Base-by-base conservation (phyloP, 2,329 filamentous ascomycete species). In the Claviceps paspali region DNA sequence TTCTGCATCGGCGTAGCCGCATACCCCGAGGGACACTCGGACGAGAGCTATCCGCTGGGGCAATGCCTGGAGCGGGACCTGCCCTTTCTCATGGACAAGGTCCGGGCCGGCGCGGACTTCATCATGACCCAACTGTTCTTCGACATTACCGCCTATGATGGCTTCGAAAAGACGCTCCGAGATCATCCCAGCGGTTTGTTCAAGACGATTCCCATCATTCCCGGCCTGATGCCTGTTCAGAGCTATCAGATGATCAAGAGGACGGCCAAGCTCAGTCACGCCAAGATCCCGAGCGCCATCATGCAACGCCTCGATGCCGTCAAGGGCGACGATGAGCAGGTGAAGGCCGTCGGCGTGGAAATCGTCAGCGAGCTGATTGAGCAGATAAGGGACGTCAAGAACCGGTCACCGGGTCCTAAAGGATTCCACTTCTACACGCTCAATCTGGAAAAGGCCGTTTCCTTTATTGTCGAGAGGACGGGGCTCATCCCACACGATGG, bases 121-220 rank as follows among this genome's bases (percentile, higher is more conserved):
- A 82, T 98, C 59, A 94, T 98, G 84, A 96, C 91, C 1, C 91
- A 98, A 58, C 69, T 98, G 7, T 96, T 95, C 60, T 98, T 94
- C 57, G 86, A 96, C 53, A 71, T 86, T 18, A 68, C 82, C 3
- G 83, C 83, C 14, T 98, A 92, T 54, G 71, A 78, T 38, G 65
- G 65, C 24, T 96, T 92, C 52, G 88, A 96, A 61, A 70, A 64
- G 45, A 73, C 68, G 35, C 58, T 98, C 46, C 68, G 86, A 42
- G 73, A 79, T 37, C 85, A 98, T 51, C 75, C 83, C 33, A 92
- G 83, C 51, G 85, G 85, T 3, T 70, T 73, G 3, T 95, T 98
- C 62, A 83, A 82, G 60, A 75, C 73, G 3, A 82, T 95, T 18
- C 81, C 84, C 6, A 92, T 98, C 47, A 82, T 98, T 39, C 88